Evolutionary conservation across 108 stramenopile genomes (phyloP).

Genomic region (Skeletonema menzelii): DNA sequence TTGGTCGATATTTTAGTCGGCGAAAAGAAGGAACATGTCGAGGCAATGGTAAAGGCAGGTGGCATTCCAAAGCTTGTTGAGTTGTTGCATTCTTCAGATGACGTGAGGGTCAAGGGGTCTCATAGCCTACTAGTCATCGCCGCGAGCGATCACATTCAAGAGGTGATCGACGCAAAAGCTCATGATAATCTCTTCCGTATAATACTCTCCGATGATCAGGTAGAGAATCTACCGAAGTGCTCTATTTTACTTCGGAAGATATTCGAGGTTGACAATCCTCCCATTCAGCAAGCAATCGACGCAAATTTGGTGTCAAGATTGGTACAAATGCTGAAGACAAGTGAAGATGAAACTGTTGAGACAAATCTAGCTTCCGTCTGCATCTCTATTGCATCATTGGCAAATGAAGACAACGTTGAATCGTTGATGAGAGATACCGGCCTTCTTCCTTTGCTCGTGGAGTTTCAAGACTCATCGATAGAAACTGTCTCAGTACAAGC

Average conservation of each 20-base stretch:
- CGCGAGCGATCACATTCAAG: not conserved
- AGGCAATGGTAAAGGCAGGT: not conserved
- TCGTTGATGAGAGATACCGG: not conserved
- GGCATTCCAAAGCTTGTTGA: not conserved
- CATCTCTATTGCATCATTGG: not conserved
- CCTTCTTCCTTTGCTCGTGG: not conserved
- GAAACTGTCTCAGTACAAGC: not conserved
- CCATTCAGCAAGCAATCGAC: not conserved
- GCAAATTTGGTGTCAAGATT: not conserved
- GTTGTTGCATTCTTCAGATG: not conserved
- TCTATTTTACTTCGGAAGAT: not conserved
- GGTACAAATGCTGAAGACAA: not conserved
- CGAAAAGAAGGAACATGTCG: not conserved
- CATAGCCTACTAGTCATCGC: not conserved
- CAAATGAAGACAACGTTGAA: not conserved
- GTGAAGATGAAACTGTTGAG: not conserved
- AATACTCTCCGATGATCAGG: not conserved
- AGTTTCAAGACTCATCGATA: not conserved
- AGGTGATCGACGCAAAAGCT: not conserved
- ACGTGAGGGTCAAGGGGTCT: not conserved
- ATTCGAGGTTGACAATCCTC: not conserved
- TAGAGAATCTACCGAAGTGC: not conserved
- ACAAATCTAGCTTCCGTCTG: not conserved
- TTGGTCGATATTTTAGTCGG: not conserved
- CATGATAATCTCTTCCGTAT: not conserved